Conservation (phyloP, 805 yeast genomes). For the Candida khao-thaluensis region DNA sequence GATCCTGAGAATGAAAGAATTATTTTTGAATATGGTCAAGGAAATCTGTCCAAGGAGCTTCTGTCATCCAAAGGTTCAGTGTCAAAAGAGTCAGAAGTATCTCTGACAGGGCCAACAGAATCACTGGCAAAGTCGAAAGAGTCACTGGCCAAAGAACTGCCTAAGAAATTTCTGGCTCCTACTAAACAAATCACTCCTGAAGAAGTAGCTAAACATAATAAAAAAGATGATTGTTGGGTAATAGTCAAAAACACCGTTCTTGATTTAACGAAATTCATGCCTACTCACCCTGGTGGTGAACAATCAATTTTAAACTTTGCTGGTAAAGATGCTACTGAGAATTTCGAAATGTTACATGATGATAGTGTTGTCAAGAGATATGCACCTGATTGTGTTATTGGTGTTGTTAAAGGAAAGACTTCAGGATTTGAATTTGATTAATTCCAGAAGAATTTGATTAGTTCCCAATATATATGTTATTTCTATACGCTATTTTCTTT, state of each 20-base stretch:
- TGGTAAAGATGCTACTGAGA: constrained; percentile 50
- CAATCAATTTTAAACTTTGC: constrained; percentile 50
- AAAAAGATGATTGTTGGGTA: constrained; percentile 51
- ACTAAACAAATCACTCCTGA: constrained; percentile 44
- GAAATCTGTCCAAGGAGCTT: neutral
- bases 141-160: neutral
- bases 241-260: constrained; percentile 52
- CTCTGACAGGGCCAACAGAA: neutral
- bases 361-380: constrained; percentile 53
- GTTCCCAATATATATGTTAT: constrained; percentile 2
- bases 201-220: constrained; percentile 50
- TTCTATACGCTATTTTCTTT: neutral
- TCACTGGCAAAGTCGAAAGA: no score
- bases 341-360: constrained; percentile 55
- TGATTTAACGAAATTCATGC: constrained; percentile 45
- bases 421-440: constrained; percentile 38
- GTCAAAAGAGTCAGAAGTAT: neutral
- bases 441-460: neutral
- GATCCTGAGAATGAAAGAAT: constrained; percentile 37
- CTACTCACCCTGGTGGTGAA: constrained; percentile 60
- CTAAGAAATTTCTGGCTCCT: constrained; percentile 39
- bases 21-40: constrained; percentile 26
- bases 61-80: neutral
- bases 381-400: constrained; percentile 49
- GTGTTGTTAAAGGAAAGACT: constrained; percentile 46